Conservation (phyloP, 2,329 filamentous ascomycete species). For the Diaporthe citrichinensis region DNA sequence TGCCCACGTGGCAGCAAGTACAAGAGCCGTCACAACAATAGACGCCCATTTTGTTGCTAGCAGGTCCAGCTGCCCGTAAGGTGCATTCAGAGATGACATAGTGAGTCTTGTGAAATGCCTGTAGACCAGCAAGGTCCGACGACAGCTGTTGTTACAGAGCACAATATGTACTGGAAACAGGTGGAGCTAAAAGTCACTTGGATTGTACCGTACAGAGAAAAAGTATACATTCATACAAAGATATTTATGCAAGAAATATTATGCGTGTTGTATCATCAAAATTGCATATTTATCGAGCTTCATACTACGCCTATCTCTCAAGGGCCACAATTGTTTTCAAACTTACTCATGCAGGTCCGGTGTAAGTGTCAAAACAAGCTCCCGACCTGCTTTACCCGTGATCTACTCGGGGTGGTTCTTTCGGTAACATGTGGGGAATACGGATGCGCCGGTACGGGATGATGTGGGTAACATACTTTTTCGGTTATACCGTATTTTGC, state of each 20-base stretch:
- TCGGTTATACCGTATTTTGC: neutral
- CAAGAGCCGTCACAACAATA: neutral
- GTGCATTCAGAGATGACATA: neutral
- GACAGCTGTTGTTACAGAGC: neutral
- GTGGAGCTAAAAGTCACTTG: neutral
- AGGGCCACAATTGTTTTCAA: neutral
- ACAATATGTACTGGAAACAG: neutral
- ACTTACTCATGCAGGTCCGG: neutral
- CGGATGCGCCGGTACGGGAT: neutral
- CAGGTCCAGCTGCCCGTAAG: neutral
- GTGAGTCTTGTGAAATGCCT: neutral
- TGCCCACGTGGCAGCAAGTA: constrained; percentile 4
- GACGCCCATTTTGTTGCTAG: constrained; percentile 24
- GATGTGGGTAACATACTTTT: neutral
- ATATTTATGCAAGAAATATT: neutral
- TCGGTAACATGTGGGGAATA: neutral
- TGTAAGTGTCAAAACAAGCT: neutral
- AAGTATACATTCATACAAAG: neutral
- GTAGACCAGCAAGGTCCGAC: neutral
- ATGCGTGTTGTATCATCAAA: neutral
- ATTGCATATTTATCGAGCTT: neutral
- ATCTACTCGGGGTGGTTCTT: neutral
- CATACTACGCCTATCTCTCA: neutral
- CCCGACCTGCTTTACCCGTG: neutral
- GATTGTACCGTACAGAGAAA: neutral